Evolutionary conservation across 768 basidiomycete species (phyloP), one percentile per base, ranked within the genome.

Genomic region (Leccinum pellstonianum): DNA sequence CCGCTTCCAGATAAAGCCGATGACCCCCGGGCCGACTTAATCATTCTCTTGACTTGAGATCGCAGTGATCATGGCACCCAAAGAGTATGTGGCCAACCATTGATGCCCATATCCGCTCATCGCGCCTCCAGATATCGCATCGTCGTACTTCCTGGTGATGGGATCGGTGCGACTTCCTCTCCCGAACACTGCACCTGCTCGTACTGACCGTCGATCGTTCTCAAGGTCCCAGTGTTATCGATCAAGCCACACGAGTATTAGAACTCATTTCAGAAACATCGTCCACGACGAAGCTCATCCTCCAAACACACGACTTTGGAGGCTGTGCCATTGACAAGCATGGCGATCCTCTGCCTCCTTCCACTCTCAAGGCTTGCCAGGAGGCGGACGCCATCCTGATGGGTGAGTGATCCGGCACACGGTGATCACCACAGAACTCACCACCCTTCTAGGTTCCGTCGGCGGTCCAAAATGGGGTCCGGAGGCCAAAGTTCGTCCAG

Each of bases 381-480:
- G 84, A 88, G 69, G 95, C 96, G 4, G 96, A 98, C 77, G 97
- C 96, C 15, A 92, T 99, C 64, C 80, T 99, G 31, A 87, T 99
- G 85, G 97, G 97, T 94, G 67, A 52, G 82, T 5, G n/a, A 43
- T 67, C 7, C 23, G 31, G 53, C 46, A n/a, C n/a, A 8, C 21
- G 27, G 15, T 23, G 2, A 41, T 37, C 1, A 17, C 43, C n/a
- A 19, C 19, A 2, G 4, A 38, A 43, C 58, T 64, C 43, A 68
- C 49, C 54, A 35, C 46, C 21, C 21, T 17, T n/a, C 17, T 58
- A 98, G 96, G 96, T 65, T 89, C 96, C 19, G 91, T 98, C 65
- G 97, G 97, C 59, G 97, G 97, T n/a, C 97, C 97, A 14, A 98
- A 98, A 76, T 99, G 97, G 97, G 95, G 94, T 52, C 90, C 95